These are phyloP conservation scores for Neoscytalidium dimidiatum DNA, from an alignment of 2,329 filamentous ascomycete species.

Conservation along the genomic window DNA sequence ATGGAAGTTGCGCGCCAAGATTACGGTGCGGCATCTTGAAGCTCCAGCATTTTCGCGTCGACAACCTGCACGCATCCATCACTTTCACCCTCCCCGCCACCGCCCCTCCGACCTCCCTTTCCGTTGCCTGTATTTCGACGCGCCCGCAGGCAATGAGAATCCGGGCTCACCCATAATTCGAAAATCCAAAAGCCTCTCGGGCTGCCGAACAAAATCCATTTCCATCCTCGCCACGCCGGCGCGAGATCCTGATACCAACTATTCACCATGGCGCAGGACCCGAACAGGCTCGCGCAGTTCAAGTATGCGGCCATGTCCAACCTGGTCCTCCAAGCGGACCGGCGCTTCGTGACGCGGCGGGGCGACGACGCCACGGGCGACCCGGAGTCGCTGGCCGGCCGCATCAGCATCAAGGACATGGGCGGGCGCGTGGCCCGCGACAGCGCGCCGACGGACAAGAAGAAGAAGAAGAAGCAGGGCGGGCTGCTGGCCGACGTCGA, in stretches of 20 bases:
- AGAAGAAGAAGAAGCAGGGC: conserved; percentile 40
- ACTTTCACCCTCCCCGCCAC: not conserved
- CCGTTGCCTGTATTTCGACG: not conserved
- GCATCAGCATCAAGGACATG: conserved; percentile 94
- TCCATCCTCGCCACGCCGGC: conserved; percentile 19
- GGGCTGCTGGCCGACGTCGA: conserved; percentile 70
- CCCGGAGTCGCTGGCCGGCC: conserved; percentile 93
- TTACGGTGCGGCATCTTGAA: conserved; percentile 1
- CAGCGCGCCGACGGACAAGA: conserved; percentile 74
- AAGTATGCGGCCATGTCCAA: conserved; percentile 99
- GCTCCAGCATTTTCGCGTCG: conserved; percentile 21
- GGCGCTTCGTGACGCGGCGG: conserved; percentile 88
- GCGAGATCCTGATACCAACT: not conserved
- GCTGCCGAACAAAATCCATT: conserved; percentile 4
- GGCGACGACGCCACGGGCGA: conserved; percentile 96
- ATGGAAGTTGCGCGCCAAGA: conserved; percentile 9
- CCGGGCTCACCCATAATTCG: conserved; percentile 1
- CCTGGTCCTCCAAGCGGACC: conserved; percentile 99
- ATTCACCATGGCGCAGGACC: conserved; percentile 63
- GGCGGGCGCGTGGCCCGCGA: conserved; percentile 81
- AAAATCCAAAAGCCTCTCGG: conserved; percentile 2
- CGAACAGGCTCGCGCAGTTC: conserved; percentile 77
- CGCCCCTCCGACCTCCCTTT: not conserved
- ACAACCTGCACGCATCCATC: not conserved
- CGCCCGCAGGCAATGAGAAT: conserved; percentile 17